These are phyloP conservation scores for Talaromyces sp. DNA, from an alignment of 2,329 filamentous ascomycete species.

Conservation along the genomic window DNA sequence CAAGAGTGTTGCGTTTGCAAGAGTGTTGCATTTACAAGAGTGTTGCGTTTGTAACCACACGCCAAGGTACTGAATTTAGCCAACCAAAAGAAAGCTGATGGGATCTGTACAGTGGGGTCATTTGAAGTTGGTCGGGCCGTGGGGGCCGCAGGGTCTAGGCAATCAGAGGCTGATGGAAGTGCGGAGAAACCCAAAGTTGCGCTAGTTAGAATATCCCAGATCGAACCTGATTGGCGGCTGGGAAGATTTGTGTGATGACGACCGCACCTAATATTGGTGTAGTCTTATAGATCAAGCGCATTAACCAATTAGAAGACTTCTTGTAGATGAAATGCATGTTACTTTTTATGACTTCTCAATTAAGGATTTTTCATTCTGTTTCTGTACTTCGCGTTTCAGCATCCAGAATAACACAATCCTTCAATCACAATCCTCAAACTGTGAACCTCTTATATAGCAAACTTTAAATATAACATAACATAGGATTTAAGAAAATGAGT, in stretches of 20 bases:
- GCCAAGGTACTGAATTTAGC: no score
- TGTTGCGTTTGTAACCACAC: no score
- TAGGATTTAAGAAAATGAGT: no score
- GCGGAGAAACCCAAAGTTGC: not conserved
- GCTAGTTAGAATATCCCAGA: not conserved
- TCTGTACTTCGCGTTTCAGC: not conserved
- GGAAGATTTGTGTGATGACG: not conserved
- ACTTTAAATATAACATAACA: no score
- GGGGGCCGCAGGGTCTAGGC: no score
- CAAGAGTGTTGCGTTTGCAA: no score
- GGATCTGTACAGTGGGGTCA: no score
- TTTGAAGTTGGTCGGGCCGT: no score
- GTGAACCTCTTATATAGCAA: no score
- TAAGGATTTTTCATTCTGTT: not conserved
- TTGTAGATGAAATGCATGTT: not conserved
- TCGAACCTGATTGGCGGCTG: not conserved
- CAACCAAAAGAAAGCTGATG: no score
- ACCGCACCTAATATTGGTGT: not conserved
- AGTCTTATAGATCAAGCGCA: not conserved
- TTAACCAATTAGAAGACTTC: not conserved
- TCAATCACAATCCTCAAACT: not conserved
- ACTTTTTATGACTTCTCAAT: not conserved
- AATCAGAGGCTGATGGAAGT: no score
- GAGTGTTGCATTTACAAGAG: no score
- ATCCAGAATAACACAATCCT: not conserved